Evolutionary conservation across 2,329 filamentous ascomycete genomes (phyloP), one percentile per base, ranked within the genome.

Genomic region (Beauveria medogensis): DNA sequence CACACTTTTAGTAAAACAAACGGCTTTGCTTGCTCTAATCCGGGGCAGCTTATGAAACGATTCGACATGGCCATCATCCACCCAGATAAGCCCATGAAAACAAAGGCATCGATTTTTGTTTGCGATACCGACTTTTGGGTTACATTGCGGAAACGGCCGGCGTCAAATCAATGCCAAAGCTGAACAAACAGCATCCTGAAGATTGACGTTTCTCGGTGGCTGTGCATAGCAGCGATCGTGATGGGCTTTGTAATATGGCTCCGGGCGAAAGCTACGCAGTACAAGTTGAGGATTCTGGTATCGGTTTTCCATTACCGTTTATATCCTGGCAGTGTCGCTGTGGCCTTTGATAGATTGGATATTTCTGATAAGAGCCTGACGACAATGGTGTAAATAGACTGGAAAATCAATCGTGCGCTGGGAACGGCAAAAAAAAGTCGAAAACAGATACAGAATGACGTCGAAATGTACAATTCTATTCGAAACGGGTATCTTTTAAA

Each of bases 71-170:
- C 71, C 0, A 52, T 74, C 0, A 47, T 74, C 3, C 70, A 75
- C n/a, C 65, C 71, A 0, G 69, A 72, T 47, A 63, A 56, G 4
- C 70, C 72, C 3, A 72, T 75, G 48, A 73, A 68, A 52, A 69
- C 65, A 0, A 67, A 69, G 10, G 68, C 71, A 1, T 73, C 72
- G 0, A 69, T 72, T 0, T 73, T 75, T 24, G 66, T 73, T 43
- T 69, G 73, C 56, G 72, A 72, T 5, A 69, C 69, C 1, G 72
- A 73, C 24, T 73, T 74, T 53, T 73, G 70, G 71, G 71, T 73
- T 2, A 69, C 65, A 1, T 64, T 75, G 18, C 68, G 68, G 3
- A 66, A 64, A 24, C 61, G 68, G n/a, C 56, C 44, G 59, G 9
- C 7, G 10, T 40, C 6, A 10, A 4, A 37, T 34, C 1, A 16